Conservation (phyloP, 441 rosid genomes). For the Populus tomentosa region DNA sequence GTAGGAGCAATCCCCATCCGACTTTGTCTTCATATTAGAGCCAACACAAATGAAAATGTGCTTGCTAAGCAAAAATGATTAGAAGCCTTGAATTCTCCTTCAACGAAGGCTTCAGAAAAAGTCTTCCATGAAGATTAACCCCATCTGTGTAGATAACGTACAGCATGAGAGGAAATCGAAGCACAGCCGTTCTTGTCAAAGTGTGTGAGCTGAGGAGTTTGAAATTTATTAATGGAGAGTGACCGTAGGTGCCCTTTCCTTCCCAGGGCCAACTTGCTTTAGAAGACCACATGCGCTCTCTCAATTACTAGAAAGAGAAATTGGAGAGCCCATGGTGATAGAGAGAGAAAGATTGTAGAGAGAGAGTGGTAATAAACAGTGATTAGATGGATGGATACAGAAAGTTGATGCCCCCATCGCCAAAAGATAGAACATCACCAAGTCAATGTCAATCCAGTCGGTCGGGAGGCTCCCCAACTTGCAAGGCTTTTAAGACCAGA, state of each 20-base stretch:
- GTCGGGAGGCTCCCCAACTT: conserved; percentile 15
- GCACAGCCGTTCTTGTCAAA: conserved; percentile 9
- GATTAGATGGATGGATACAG: neutral
- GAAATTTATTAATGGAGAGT: neutral
- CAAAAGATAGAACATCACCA: conserved; percentile 24
- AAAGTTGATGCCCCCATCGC: conserved; percentile 25
- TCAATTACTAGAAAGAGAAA: neutral
- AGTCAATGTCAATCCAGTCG: conserved; percentile 21
- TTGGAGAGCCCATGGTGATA: neutral
- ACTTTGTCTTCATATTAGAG: neutral
- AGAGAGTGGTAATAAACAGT: neutral
- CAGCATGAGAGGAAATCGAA: neutral
- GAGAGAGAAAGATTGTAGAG: neutral
- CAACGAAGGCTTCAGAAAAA: neutral
- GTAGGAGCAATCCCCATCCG: neutral
- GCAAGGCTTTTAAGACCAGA: neutral
- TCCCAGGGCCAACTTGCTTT: no score
- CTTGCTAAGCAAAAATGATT: conserved; percentile 27
- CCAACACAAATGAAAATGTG: conserved; percentile 8
- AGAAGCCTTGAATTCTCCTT: conserved; percentile 6
- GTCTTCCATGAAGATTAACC: neutral
- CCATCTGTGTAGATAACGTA: neutral
- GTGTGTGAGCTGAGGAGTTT: conserved; percentile 15
- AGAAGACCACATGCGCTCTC: neutral
- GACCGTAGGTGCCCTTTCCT: no score